Base-by-base conservation (phyloP, 1,284 basidiomycete genomes). In the Meira miltonrushii region DNA sequence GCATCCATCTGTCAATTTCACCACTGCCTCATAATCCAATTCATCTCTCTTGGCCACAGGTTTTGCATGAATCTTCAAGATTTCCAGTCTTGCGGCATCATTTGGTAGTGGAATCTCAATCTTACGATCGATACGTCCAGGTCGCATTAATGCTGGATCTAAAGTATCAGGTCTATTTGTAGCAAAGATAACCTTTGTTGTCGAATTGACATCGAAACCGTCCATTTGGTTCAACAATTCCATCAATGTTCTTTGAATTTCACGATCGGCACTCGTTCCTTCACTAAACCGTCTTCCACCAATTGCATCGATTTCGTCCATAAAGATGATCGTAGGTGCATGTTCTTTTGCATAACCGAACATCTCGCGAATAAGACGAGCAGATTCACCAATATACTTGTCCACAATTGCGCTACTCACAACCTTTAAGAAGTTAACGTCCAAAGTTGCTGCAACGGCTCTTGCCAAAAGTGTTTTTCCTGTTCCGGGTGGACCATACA, bases 341-440 rank as follows among this genome's bases (percentile, higher is more conserved):
- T 98, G 92, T 77, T 97, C 94, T 68, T 84, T 85, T 9, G 94
- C 94, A 79, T 97, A 98, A 12, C 89, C 92, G 76, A 99, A 99
- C 94, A 99, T 97, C 79, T 98, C 93, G 66, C 71, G 64, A 90
- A 99, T 88, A 6, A 97, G 85, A 59, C 94, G 85, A 12, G 94
- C 94, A 61, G 88, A 91, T 82, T 98, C 95, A 71, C 95, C 95
- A 61, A 98, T 98, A 80, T 98, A 99, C 81, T 98, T 98, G 84
- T 98, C 94, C 59, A 98, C 95, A 69, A 99, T 97, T 19, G 94
- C 95, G n/a, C 91, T 94, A 2, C 92, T 93, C 55, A 97, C 94
- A 59, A 98, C 94, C 80, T 97, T 97, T 58, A 98, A 85, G 83
- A 98, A 98, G 79, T 97, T 97, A 61, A 92, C 95, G 72, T 91